phyloP scores from a whole-genome alignment of 225 moss, liverwort and hornwort genomes.

The Climacium dendroides region DNA sequence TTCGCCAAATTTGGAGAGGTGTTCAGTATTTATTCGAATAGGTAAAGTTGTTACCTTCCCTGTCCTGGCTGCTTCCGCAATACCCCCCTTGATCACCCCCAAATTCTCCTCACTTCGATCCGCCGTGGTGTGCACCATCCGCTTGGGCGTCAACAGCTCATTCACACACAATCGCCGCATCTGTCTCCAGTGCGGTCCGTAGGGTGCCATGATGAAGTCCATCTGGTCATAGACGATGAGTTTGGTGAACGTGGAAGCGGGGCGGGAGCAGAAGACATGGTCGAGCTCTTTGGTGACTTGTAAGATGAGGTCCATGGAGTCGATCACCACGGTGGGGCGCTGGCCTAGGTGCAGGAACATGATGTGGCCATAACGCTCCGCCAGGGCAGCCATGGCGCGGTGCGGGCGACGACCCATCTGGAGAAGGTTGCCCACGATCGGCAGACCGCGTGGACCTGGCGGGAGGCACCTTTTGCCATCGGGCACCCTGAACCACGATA shows the following conservation, averaged over 20 bases:
- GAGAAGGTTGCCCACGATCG: constrained; percentile 19
- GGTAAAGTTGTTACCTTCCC: background rate
- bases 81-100: background rate
- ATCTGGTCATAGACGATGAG: background rate
- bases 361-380: constrained; percentile 16
- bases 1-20: background rate
- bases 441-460: constrained; percentile 10
- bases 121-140: background rate
- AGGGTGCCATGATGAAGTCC: constrained; percentile 30
- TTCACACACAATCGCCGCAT: constrained; percentile 24
- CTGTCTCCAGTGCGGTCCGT: constrained; percentile 26
- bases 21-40: too few relatives aligned
- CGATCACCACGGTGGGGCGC: constrained; percentile 16
- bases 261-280: constrained; percentile 25
- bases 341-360: constrained; percentile 22
- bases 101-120: constrained; percentile 2
- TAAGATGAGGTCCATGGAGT: constrained; percentile 4
- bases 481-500: background rate
- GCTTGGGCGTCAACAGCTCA: constrained; percentile 19
- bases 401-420: constrained; percentile 17
- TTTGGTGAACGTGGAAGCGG: background rate
- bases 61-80: background rate
- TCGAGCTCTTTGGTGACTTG: constrained; percentile 26
- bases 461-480: background rate
- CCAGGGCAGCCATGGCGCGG: background rate